Evolutionary conservation across 768 basidiomycete genomes (phyloP).

Genomic region (Amanita subjunquillea): DNA sequence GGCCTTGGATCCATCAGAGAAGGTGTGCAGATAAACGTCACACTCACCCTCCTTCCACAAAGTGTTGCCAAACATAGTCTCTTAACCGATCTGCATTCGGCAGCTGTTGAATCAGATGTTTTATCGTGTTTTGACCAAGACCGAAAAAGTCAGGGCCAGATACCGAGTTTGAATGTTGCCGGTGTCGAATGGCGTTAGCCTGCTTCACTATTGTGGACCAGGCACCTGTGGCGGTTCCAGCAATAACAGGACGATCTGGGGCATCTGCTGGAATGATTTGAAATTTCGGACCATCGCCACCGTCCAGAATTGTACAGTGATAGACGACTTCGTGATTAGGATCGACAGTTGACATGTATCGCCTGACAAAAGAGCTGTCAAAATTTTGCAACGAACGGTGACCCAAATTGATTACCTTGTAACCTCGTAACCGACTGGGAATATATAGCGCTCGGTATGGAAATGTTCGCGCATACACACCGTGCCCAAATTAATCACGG

Average conservation of each 20-base stretch:
- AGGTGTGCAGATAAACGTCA: slow-evolving; percentile 8
- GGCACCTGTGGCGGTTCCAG: slow-evolving; percentile 82
- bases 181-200: slow-evolving; percentile 70
- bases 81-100: slow-evolving; percentile 59
- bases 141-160: slow-evolving; percentile 88
- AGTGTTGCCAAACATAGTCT: slow-evolving; percentile 84
- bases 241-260: slow-evolving; percentile 62
- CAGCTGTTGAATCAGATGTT: slow-evolving; percentile 82
- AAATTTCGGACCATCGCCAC: slow-evolving; percentile 80
- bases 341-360: slow-evolving; percentile 71
- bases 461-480: slow-evolving; percentile 80
- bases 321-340: slow-evolving; percentile 61
- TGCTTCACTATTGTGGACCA: slow-evolving; percentile 80
- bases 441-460: slow-evolving; percentile 83
- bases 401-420: slow-evolving; percentile 41
- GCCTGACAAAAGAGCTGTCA: slow-evolving; percentile 28
- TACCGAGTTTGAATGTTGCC: slow-evolving; percentile 79
- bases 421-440: slow-evolving; percentile 80
- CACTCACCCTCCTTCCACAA: slow-evolving; percentile 77
- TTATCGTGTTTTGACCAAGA: slow-evolving; percentile 79
- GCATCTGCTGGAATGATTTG: slow-evolving; percentile 70
- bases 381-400: neutral
- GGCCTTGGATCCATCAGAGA: slow-evolving; percentile 29
- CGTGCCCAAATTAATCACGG: slow-evolving; percentile 61
- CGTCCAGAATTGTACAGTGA: slow-evolving; percentile 75